Evolutionary conservation across 163 green algal species (phyloP), one percentile per base, ranked within the genome.

Genomic region (Volvox carteri): DNA sequence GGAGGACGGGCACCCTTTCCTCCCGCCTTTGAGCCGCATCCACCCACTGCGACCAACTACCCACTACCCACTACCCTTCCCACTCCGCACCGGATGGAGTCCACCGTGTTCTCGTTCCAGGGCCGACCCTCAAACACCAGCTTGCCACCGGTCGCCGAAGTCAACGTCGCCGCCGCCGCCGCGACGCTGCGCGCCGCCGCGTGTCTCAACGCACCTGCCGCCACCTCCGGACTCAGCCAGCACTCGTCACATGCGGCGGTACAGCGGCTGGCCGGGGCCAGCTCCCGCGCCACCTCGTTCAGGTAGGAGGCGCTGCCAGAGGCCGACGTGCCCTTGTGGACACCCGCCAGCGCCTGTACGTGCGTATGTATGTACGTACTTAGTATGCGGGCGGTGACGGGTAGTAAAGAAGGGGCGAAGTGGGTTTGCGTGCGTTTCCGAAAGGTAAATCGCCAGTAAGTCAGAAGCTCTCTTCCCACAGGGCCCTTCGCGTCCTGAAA

Each of bases 91-190:
- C 91, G 81, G 90, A 98, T 96, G 35, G 96, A 92, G 70, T 95
- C 90, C 37, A 96, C 92, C 0, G 93, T 97, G 83, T 86, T 92
- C 67, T 77, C 86, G 92, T 97, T 98, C 96, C 96, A 98, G 16
- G 93, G 62, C 18, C 83, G 60, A 3, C 96, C 96, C 88, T 98
- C 95, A 92, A 97, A 97, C 21, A 78, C 87, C 30, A 96, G 52
- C 19, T 28, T n/a, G 46, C 84, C 78, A 41, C 72, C 73, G 87
- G 21, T n/a, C 42, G 80, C 81, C 35, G 35, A 30, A 44, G 25
- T 7, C 85, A 94, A 85, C 80, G 73, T 73, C 42, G 91, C 73
- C 0, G 84, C 85, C 9, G 91, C 93, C 33, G 86, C 56, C 77
- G 90, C 90, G n/a, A 87, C 78, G 89, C 96, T 86, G 30, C 91